phyloP scores from a whole-genome alignment of 768 basidiomycete genomes.

The Agaricus blazei region DNA sequence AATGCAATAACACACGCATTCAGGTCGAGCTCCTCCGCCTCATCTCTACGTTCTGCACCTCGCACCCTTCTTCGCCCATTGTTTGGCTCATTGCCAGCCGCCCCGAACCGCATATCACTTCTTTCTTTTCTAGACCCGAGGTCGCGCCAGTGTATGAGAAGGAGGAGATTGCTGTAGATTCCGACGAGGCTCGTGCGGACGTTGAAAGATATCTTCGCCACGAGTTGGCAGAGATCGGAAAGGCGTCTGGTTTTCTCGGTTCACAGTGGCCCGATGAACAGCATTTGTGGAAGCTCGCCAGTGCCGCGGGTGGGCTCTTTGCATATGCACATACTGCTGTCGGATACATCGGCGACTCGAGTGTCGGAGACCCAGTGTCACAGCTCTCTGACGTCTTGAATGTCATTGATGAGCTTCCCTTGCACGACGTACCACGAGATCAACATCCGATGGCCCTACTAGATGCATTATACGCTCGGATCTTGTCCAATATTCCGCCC shows the following conservation, averaged over 20 bases:
- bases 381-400: no score
- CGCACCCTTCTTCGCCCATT: not conserved
- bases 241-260: not conserved
- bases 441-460: no score
- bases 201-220: not conserved
- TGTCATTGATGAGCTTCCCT: no score
- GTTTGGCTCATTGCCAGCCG: conserved; percentile 1
- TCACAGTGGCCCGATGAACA: not conserved
- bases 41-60: not conserved
- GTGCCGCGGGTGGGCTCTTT: not conserved
- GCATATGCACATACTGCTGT: not conserved
- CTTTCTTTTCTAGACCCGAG: not conserved
- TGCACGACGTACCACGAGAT: no score
- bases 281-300: not conserved
- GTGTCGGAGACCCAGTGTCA: no score
- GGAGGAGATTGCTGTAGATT: not conserved
- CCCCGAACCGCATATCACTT: not conserved
- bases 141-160: not conserved
- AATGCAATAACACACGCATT: not conserved
- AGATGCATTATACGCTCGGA: no score
- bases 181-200: not conserved
- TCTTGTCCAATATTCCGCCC: no score
- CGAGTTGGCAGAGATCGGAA: not conserved
- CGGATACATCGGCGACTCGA: not conserved
- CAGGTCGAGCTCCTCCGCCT: not conserved